phyloP scores from a whole-genome alignment of 495 filamentous ascomycete genomes.

The Podospora pseudopauciseta region DNA sequence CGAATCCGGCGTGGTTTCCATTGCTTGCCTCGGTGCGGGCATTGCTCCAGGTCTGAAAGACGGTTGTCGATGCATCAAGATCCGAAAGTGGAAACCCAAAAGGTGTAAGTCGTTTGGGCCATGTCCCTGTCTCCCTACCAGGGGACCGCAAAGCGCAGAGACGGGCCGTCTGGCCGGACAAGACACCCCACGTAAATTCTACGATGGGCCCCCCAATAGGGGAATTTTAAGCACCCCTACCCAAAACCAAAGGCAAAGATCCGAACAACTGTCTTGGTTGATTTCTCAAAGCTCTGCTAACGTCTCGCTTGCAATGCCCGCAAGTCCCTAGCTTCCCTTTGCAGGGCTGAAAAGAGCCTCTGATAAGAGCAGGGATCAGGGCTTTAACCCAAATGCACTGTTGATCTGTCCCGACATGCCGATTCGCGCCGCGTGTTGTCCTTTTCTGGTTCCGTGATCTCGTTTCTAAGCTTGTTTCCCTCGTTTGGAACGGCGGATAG shows the following conservation, averaged over 20 bases:
- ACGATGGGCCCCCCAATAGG: conserved; percentile 30
- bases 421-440: conserved; percentile 11
- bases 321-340: conserved; percentile 1
- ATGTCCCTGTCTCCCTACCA: conserved; percentile 8
- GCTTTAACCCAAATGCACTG: conserved; percentile 14
- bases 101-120: conserved; percentile 11
- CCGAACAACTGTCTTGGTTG: conserved; percentile 17
- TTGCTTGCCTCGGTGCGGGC: conserved; percentile 11
- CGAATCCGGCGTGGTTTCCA: conserved; percentile 7
- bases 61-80: conserved; percentile 2
- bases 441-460: conserved; percentile 11
- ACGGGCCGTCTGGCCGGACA: conserved; percentile 28
- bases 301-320: conserved; percentile 14
- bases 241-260: background rate
- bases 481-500: conserved; percentile 33
- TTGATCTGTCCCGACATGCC: conserved; percentile 21
- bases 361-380: background rate
- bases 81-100: conserved; percentile 13
- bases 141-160: conserved; percentile 19
- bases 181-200: conserved; percentile 22
- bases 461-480: conserved; percentile 24
- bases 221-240: conserved; percentile 18
- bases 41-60: conserved; percentile 1
- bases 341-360: conserved; percentile 28
- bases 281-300: conserved; percentile 12